A percentile compares a stretch with the other conserved stretches of the same genome.
Evolutionary conservation across 768 basidiomycete genomes (phyloP).

Genomic region (Auriscalpium vulgare): DNA sequence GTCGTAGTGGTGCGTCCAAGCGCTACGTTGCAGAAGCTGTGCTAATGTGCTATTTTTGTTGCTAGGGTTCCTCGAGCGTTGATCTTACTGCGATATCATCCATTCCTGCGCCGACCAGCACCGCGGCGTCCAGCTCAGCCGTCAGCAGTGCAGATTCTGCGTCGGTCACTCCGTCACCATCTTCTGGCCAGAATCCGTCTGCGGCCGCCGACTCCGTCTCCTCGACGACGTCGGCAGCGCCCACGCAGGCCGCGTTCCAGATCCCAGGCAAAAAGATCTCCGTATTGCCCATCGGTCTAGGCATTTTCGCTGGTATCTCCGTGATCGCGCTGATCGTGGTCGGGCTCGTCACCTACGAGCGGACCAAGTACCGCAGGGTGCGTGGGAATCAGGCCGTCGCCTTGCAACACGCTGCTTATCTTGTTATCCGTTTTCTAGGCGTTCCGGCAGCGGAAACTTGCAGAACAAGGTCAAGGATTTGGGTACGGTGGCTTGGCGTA

Average conservation of each 20-base stretch:
- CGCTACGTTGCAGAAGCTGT: neutral
- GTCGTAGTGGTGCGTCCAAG: neutral
- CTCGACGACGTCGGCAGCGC: conserved; percentile 11
- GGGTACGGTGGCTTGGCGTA: conserved; percentile 50
- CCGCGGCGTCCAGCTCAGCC: too few relatives aligned
- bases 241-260: conserved; percentile 34
- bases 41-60: too few relatives aligned
- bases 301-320: conserved; percentile 79
- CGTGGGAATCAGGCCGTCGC: conserved; percentile 16
- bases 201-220: conserved; percentile 16
- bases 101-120: too few relatives aligned
- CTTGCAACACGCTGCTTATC: neutral
- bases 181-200: neutral
- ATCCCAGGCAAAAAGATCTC: conserved; percentile 68
- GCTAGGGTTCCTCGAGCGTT: too few relatives aligned
- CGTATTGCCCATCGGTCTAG: conserved; percentile 77
- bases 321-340: conserved; percentile 78
- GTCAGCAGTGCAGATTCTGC: neutral
- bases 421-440: conserved; percentile 19
- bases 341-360: conserved; percentile 79
- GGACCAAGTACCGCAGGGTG: conserved; percentile 81
- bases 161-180: neutral
- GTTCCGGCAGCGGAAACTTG: conserved; percentile 68
- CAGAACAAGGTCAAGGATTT: conserved; percentile 49
- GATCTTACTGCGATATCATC: too few relatives aligned